Base-by-base conservation (phyloP, 2,329 filamentous ascomycete genomes). In the Colletotrichum sp. region DNA sequence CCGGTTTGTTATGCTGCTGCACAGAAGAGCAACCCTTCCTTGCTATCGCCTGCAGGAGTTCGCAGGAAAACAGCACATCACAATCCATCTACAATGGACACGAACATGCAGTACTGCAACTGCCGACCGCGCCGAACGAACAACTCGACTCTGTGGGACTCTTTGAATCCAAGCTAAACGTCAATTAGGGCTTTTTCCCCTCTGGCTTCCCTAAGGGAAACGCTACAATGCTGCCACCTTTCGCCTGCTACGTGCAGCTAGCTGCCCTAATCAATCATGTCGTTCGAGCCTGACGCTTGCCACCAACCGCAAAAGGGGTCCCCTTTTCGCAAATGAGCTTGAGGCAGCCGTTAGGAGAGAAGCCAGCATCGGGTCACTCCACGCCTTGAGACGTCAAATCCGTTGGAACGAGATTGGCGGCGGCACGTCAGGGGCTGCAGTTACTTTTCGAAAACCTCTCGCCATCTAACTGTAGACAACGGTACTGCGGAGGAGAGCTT, bases 41-140 rank as follows among this genome's bases (percentile, higher is more conserved):
- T 38, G 55, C 60, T n/a, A 58, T 36, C 16, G 64, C 71, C 57
- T 60, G 71, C 74, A 76, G 70, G 71, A 67, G 71, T 76, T 76
- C 70, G 70, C 74, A 74, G 69, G 69, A 67, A 60, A 32, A 57
- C 36, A 57, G n/a, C 38, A 60, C 52, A 26, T 68, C 48, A 60
- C 52, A 38, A 32, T 21, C 30, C 70, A 52, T 21, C 13, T 36
- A n/a, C 55, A 63, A 18, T 67, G 24, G 48, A 58, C 24, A 26
- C 55, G 28, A 64, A 26, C 34, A 32, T 24, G 18, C 18, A 55
- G 28, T 32, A 71, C 6, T 32, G 48, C 70, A 76, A 74, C 64
- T 76, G 70, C 73, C 73, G 73, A 52, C 60, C 30, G 36, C 52
- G 32, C 71, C 73, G 70, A 43, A 30, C 60, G n/a, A 64, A 64